Percentiles rank a stretch among this genome's conserved stretches.
phyloP scores from a whole-genome alignment of 441 rosid species.

The Arabidopsis hybrid region DNA sequence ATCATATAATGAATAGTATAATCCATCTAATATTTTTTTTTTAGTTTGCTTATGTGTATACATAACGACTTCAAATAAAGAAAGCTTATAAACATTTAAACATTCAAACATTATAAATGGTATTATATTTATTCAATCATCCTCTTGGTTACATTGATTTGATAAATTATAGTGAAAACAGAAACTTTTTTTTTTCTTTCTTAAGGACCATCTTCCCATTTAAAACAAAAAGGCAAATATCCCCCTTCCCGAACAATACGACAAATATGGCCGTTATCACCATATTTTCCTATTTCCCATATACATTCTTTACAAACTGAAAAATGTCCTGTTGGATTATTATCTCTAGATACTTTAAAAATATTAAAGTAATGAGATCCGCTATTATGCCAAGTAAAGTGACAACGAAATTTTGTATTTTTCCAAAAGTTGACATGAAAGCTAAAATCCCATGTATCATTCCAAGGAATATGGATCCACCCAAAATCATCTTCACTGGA shows the following conservation, averaged over 20 bases:
- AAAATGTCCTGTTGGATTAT: background rate
- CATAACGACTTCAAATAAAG: background rate
- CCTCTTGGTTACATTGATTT: background rate
- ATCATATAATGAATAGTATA: background rate
- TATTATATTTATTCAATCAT: conserved; percentile 1
- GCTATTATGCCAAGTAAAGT: background rate
- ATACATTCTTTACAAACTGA: conserved; percentile 6
- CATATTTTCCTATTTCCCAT: background rate
- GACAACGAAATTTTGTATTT: background rate
- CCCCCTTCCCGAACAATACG: background rate
- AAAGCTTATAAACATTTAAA: background rate
- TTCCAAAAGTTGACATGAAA: background rate
- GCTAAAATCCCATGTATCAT: background rate
- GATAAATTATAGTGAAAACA: background rate
- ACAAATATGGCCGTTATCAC: background rate
- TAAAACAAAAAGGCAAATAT: background rate
- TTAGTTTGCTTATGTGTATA: background rate
- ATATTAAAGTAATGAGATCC: background rate
- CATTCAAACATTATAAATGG: background rate
- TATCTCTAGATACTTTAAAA: background rate
- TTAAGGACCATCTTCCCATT: conserved; percentile 5
- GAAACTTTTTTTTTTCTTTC: no score
- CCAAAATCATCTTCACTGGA: background rate
- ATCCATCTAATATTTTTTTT: background rate
- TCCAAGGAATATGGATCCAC: background rate